phyloP scores from a whole-genome alignment of 768 basidiomycete species.

The Crepidotus variabilis region DNA sequence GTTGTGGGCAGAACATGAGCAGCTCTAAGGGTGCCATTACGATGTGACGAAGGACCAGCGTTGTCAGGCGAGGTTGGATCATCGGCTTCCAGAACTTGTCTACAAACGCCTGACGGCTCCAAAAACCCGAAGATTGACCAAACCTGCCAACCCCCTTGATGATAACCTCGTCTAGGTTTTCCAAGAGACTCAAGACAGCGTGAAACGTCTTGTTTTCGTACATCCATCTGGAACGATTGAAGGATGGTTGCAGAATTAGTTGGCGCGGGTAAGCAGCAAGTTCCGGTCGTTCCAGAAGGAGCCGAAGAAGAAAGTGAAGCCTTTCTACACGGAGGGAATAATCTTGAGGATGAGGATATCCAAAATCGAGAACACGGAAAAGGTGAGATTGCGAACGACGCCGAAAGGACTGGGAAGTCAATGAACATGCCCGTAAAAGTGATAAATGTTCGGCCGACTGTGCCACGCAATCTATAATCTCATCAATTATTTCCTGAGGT shows the following conservation, averaged over 20 bases:
- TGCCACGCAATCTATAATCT: neutral
- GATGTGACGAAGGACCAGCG: neutral
- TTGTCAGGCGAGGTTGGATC: neutral
- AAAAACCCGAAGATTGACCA: neutral
- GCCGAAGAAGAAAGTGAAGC: neutral
- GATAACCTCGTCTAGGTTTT: neutral
- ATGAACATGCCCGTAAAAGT: neutral
- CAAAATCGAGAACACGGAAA: neutral
- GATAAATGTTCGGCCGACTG: neutral
- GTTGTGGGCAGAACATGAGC: neutral
- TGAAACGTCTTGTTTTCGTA: neutral
- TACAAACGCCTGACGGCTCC: neutral
- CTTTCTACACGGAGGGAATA: too few relatives aligned
- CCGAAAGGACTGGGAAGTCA: neutral
- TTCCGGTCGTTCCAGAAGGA: too few relatives aligned
- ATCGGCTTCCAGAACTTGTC: neutral
- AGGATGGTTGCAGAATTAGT: neutral
- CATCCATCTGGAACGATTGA: neutral
- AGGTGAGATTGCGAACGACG: neutral
- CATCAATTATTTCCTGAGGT: neutral
- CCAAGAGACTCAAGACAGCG: neutral
- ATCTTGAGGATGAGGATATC: neutral
- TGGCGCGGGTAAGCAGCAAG: neutral
- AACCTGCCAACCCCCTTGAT: too few relatives aligned
- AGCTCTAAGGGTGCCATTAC: neutral